Evolutionary conservation across 108 stramenopile genomes (phyloP).

Genomic region (Stephanodiscus triporus): DNA sequence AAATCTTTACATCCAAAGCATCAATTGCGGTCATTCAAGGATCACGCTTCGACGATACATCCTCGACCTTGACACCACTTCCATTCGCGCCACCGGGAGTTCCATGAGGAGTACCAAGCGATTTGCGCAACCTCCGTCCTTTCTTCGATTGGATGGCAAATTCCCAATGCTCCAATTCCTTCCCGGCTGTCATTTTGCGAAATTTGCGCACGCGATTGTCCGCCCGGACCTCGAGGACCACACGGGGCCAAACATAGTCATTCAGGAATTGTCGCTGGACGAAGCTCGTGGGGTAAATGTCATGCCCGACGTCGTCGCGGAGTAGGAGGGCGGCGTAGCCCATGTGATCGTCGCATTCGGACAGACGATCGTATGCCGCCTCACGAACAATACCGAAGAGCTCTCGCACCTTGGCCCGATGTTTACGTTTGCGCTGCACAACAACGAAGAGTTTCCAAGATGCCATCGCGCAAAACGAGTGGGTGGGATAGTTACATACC

Average conservation of each 20-base stretch:
- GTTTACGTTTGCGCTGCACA: constrained; percentile 16
- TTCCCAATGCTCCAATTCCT: constrained; percentile 46
- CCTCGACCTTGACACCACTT: neutral
- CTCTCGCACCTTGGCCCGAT: constrained; percentile 27
- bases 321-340: constrained; percentile 40
- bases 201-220: constrained; percentile 49
- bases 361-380: constrained; percentile 38
- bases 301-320: constrained; percentile 43
- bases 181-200: constrained; percentile 33
- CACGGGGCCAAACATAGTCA: constrained; percentile 46
- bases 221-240: constrained; percentile 27
- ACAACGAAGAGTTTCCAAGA: neutral
- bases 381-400: constrained; percentile 23
- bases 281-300: constrained; percentile 39
- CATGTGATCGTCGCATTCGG: constrained; percentile 41
- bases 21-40: constrained; percentile 16
- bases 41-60: constrained; percentile 14
- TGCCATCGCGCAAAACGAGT: constrained; percentile 10
- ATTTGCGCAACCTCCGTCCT: constrained; percentile 33
- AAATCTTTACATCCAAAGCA: too few relatives aligned
- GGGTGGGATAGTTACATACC: constrained; percentile 10
- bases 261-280: constrained; percentile 28
- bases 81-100: neutral
- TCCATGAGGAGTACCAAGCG: constrained; percentile 11
- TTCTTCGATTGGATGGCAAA: constrained; percentile 30